phyloP scores from a whole-genome alignment of 2,329 filamentous ascomycete genomes.

The Penicillium decumbens region DNA sequence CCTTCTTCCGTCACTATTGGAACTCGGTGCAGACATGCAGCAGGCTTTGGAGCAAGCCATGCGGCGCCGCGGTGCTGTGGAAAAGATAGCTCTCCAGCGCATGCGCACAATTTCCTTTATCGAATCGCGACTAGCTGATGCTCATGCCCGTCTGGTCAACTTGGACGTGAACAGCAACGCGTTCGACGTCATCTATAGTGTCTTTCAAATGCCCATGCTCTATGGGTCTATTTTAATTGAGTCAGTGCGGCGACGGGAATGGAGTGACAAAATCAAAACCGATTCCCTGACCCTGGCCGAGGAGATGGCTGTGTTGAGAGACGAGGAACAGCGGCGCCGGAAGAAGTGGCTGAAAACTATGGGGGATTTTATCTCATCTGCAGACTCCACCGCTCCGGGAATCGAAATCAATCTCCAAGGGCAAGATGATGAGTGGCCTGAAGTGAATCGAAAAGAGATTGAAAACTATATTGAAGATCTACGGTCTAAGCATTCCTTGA shows the following conservation, averaged over 20 bases:
- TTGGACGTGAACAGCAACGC: conserved; percentile 73
- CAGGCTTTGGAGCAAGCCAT: conserved; percentile 48
- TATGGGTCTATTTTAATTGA: conserved; percentile 88
- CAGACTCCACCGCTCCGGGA: conserved; percentile 66
- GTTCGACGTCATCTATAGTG: conserved; percentile 73
- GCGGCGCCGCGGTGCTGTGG: conserved; percentile 64
- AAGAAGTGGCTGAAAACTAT: conserved; percentile 87
- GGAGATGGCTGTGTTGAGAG: conserved; percentile 85
- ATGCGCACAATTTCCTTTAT: conserved; percentile 81
- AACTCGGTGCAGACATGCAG: conserved; percentile 54
- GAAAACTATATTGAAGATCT: conserved; percentile 67
- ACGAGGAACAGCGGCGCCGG: conserved; percentile 83
- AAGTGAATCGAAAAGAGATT: conserved; percentile 69
- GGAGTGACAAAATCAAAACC: conserved; percentile 82
- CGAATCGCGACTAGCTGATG: conserved; percentile 66
- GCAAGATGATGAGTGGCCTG: conserved; percentile 76
- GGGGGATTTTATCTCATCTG: conserved; percentile 63
- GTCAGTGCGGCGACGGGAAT: conserved; percentile 78
- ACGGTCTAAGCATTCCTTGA: conserved; percentile 60
- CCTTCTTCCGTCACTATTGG: conserved; percentile 56
- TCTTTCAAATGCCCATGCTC: conserved; percentile 78
- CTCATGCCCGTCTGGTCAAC: conserved; percentile 67
- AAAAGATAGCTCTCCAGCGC: conserved; percentile 61
- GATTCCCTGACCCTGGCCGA: conserved; percentile 86
- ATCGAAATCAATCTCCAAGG: conserved; percentile 82